Percentiles rank a stretch among this genome's conserved stretches.
Evolutionary conservation across 495 filamentous ascomycete species (phyloP).

Genomic region (Penicillium angulare): DNA sequence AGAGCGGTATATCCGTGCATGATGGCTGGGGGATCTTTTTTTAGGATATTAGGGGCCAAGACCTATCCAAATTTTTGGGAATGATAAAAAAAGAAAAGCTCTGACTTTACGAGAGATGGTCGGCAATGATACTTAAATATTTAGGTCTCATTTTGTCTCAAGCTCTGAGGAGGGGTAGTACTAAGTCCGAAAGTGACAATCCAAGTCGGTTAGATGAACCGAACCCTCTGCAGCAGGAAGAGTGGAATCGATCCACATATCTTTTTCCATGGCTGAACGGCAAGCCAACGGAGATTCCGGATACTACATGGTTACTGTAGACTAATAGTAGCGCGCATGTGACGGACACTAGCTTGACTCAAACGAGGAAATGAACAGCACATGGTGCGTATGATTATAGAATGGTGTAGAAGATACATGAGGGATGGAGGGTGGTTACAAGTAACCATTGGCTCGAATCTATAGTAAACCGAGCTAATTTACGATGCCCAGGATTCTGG

Average conservation of each 20-base stretch:
- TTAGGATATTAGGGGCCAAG: no score
- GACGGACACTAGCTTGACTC: neutral
- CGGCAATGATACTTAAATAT: neutral
- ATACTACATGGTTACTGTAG: neutral
- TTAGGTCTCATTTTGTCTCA: neutral
- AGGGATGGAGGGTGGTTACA: no score
- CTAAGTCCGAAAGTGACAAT: neutral
- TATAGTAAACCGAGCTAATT: neutral
- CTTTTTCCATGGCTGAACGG: neutral
- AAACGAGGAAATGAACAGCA: neutral
- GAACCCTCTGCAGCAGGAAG: neutral
- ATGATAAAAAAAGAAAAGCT: neutral
- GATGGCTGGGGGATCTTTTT: no score
- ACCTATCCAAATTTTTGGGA: no score
- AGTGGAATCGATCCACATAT: neutral
- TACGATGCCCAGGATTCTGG: neutral
- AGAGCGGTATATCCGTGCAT: constrained; percentile 8
- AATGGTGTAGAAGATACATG: neutral
- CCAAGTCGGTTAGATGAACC: neutral
- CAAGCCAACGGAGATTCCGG: neutral
- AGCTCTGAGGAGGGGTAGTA: neutral
- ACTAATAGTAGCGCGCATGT: neutral
- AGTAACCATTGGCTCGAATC: no score
- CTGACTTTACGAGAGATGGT: neutral
- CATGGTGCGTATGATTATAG: neutral